Conservation (phyloP, 2,329 filamentous ascomycete species). For the Colletotrichum sojae region DNA sequence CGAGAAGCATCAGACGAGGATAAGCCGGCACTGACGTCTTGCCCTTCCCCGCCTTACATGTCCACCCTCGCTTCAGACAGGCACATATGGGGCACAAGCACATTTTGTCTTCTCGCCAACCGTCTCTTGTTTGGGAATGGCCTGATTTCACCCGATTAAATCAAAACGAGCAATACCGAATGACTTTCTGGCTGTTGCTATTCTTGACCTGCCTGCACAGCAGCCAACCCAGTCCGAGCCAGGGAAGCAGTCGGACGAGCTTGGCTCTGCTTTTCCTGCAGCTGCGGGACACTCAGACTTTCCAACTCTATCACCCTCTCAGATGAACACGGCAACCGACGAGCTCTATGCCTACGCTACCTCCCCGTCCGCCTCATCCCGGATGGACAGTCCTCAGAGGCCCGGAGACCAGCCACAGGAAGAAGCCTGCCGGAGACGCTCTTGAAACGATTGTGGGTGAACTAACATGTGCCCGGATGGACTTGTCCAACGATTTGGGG, state of each 20-base stretch:
- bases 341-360: conserved; percentile 2
- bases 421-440: conserved; percentile 36
- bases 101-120: neutral
- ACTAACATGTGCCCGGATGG: conserved; percentile 9
- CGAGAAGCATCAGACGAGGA: neutral
- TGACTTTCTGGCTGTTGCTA: conserved; percentile 23
- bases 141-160: conserved; percentile 18
- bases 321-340: conserved; percentile 32
- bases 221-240: conserved; percentile 18
- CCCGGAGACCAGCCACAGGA: conserved; percentile 16
- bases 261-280: conserved; percentile 27
- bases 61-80: conserved; percentile 4
- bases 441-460: conserved; percentile 29
- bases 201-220: conserved; percentile 26
- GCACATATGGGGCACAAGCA: neutral
- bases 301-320: conserved; percentile 26
- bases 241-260: conserved; percentile 24
- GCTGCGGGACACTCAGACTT: conserved; percentile 32
- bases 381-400: conserved; percentile 4
- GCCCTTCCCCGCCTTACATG: neutral
- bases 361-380: conserved; percentile 13
- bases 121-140: conserved; percentile 31
- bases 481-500: neutral
- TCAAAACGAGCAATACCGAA: conserved; percentile 22
- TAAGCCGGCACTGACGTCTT: neutral